Percentiles rank a stretch among this genome's conserved stretches.
Conservation (phyloP, 345 rosid genomes). For the Alliaria petiolata region DNA sequence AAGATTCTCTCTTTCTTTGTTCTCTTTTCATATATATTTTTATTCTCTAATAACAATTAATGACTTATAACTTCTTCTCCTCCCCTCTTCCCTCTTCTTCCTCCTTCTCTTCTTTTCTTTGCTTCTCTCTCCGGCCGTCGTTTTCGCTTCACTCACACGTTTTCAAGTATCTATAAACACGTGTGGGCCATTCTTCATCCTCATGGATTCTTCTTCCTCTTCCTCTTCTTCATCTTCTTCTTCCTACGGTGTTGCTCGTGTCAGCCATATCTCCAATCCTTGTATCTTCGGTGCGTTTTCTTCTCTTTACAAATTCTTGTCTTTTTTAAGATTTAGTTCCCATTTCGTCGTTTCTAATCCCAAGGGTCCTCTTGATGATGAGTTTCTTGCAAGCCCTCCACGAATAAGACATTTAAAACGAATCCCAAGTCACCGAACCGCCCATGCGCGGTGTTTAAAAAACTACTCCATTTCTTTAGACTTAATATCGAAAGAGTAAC, state of each 20-base stretch:
- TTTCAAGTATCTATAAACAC: conserved; percentile 21
- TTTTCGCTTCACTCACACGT: conserved; percentile 37
- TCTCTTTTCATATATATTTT: conserved; percentile 30
- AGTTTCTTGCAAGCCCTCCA: neutral
- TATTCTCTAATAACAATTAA: conserved; percentile 9
- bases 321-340: neutral
- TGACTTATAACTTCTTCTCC: conserved; percentile 11
- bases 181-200: conserved; percentile 15
- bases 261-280: conserved; percentile 70
- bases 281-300: conserved; percentile 63
- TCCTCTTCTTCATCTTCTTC: conserved; percentile 16
- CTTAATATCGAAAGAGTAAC: neutral
- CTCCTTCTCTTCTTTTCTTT: conserved; percentile 10
- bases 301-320: neutral
- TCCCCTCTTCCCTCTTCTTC: conserved; percentile 3
- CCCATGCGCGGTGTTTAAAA: neutral
- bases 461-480: neutral
- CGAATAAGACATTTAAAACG: neutral
- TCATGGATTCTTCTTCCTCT: conserved; percentile 49
- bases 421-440: neutral
- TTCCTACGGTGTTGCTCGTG: conserved; percentile 26
- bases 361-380: neutral
- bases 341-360: neutral
- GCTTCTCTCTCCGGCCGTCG: conserved; percentile 36
- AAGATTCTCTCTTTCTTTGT: conserved; percentile 44